These are phyloP conservation scores for Naganishia randhawae DNA, from an alignment of 768 basidiomycete genomes.

Conservation along the genomic window DNA sequence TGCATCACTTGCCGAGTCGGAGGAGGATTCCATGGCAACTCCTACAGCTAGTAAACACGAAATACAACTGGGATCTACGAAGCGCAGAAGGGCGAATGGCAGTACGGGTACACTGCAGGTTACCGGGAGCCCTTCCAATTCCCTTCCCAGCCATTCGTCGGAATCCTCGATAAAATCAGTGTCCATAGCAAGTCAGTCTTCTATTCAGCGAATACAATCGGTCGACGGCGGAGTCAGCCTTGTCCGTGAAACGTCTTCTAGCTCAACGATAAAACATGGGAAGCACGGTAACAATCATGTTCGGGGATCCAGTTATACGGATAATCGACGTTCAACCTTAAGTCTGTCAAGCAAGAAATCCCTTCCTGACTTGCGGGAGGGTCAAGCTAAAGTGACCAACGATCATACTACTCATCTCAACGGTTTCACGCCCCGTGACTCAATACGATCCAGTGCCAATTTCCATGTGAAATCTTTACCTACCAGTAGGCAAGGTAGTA, in stretches of 20 bases:
- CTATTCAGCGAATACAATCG: not conserved
- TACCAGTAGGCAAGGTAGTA: constrained; percentile 15
- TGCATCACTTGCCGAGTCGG: not conserved
- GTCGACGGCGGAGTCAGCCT: constrained; percentile 49
- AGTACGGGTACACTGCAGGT: not conserved
- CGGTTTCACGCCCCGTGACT: not conserved
- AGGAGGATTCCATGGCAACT: constrained; percentile 18
- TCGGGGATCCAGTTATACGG: constrained; percentile 46
- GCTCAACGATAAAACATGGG: constrained; percentile 43
- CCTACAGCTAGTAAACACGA: constrained; percentile 21
- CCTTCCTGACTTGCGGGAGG: constrained; percentile 71
- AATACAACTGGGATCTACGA: constrained; percentile 17
- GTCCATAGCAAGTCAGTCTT: not conserved
- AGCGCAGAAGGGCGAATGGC: constrained; percentile 4
- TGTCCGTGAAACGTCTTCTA: constrained; percentile 57
- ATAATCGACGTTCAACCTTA: constrained; percentile 40
- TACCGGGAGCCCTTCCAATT: not conserved
- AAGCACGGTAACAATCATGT: constrained; percentile 33
- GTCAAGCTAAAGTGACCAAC: constrained; percentile 51
- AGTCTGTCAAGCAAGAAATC: constrained; percentile 64
- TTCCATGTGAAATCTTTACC: constrained; percentile 18
- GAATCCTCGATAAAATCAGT: not conserved
- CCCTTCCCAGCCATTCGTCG: not conserved
- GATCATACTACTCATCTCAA: constrained; percentile 36
- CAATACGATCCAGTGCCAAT: constrained; percentile 17